Evolutionary conservation across 1,284 basidiomycete genomes (phyloP), one percentile per base, ranked within the genome.

Genomic region (Fomitiporia mediterranea): DNA sequence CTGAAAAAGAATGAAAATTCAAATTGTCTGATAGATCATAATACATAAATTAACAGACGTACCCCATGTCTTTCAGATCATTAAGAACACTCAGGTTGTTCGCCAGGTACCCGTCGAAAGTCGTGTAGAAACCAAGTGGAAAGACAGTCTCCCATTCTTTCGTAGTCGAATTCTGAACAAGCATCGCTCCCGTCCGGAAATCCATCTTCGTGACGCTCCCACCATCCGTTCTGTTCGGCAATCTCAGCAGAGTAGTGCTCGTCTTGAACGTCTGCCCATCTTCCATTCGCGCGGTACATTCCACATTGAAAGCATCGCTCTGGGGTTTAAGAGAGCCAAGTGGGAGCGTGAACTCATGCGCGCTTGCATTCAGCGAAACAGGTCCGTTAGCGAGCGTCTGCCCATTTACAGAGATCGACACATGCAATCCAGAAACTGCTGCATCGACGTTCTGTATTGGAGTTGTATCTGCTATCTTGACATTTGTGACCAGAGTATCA

Each of bases 51-150:
- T 21, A 59, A 51, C 9, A 43, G 30, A 63, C 76, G 63, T 61
- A 88, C 86, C 87, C 86, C 72, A 82, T 78, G 1, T 71, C 66
- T 56, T 79, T 81, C 62, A 89, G 69, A 49, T 78, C 76, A 48
- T 84, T 75, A 21, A 86, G 68, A 17, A 80, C 67, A 0, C 79
- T 76, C 21, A 85, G 63, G 66, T 89, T 82, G 6, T 68, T 63
- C 2, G 74, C 74, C 46, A 89, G 67, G 63, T 87, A 89, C 3
- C 70, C 71, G 51, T 75, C 75, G 57, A 86, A 89, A 39, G 74
- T 70, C 0, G 86, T 88, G 64, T 88, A 90, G 66, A 86, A 90
- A 2, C 88, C 88, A 52, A 88, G 76, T 0, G 87, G 84, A 51
- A 89, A 79, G 0, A 90, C 73, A 0, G 82, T 76, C 38, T 77